phyloP scores from a whole-genome alignment of 208 protist species.

The Leishmania guyanensis region DNA sequence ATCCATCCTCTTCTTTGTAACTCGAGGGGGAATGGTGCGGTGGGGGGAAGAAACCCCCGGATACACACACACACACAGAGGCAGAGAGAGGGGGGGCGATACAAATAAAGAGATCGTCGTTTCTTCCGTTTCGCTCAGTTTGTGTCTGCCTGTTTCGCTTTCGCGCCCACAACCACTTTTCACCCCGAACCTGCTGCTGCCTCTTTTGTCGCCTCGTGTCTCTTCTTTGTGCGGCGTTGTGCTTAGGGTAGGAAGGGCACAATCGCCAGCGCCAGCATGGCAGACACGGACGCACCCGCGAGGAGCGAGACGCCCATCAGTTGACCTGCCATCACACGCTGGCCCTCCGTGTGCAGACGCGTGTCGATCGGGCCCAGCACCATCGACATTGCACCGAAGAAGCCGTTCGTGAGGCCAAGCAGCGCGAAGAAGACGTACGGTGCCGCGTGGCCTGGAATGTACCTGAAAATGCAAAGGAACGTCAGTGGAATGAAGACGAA shows the following conservation, averaged over 20 bases:
- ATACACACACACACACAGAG: slow-evolving; percentile 12
- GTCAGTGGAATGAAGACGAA: slow-evolving; percentile 71
- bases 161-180: too few relatives aligned
- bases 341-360: slow-evolving; percentile 55
- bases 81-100: neutral
- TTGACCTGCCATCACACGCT: slow-evolving; percentile 82
- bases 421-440: slow-evolving; percentile 63
- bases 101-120: neutral
- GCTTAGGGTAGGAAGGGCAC: slow-evolving; percentile 17
- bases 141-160: neutral
- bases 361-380: slow-evolving; percentile 68
- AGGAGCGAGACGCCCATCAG: slow-evolving; percentile 81
- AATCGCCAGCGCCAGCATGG: too few relatives aligned
- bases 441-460: slow-evolving; percentile 70
- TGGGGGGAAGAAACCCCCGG: neutral
- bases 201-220: neutral
- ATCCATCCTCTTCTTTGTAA: too few relatives aligned
- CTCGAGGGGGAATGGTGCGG: too few relatives aligned
- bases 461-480: slow-evolving; percentile 78
- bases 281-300: slow-evolving; percentile 47
- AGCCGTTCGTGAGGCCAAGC: slow-evolving; percentile 80
- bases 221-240: neutral
- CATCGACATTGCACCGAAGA: slow-evolving; percentile 76
- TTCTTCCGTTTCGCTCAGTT: neutral
- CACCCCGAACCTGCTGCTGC: neutral